Conservation (phyloP, 2,329 filamentous ascomycete species). For the Scleromitrula shiraiana region DNA sequence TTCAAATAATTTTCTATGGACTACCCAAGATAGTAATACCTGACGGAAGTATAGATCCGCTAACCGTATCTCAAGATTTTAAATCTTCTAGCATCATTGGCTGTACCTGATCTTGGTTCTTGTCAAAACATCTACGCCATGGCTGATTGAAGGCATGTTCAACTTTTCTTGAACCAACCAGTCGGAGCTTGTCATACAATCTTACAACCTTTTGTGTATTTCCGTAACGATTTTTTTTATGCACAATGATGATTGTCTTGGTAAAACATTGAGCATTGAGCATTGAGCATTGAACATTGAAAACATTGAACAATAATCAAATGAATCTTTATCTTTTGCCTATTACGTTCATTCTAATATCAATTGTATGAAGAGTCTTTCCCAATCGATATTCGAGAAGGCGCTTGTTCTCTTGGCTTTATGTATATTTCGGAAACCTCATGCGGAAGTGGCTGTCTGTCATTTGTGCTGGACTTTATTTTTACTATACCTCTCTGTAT, state of each 20-base stretch:
- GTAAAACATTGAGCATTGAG: background rate
- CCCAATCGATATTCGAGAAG: no score
- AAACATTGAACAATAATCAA: no score
- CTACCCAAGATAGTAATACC: no score
- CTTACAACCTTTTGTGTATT: background rate
- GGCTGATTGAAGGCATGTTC: background rate
- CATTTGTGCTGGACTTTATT: constrained; percentile 4
- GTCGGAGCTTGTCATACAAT: constrained; percentile 1
- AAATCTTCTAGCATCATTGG: background rate
- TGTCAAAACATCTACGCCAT: background rate
- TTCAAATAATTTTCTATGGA: no score
- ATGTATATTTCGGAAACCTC: background rate
- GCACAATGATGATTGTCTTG: constrained; percentile 2
- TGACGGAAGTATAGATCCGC: background rate
- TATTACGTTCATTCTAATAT: background rate
- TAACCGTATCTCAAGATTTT: background rate
- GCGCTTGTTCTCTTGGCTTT: no score
- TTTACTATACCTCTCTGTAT: background rate
- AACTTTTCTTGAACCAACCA: constrained; percentile 4
- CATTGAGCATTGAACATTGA: no score
- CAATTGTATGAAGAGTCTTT: background rate
- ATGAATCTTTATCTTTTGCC: background rate
- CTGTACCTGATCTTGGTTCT: background rate
- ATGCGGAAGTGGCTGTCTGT: background rate
- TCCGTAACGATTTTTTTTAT: background rate